phyloP scores from a whole-genome alignment of 192 early-diverging fungal species.

The Rhizophagus sp. region DNA sequence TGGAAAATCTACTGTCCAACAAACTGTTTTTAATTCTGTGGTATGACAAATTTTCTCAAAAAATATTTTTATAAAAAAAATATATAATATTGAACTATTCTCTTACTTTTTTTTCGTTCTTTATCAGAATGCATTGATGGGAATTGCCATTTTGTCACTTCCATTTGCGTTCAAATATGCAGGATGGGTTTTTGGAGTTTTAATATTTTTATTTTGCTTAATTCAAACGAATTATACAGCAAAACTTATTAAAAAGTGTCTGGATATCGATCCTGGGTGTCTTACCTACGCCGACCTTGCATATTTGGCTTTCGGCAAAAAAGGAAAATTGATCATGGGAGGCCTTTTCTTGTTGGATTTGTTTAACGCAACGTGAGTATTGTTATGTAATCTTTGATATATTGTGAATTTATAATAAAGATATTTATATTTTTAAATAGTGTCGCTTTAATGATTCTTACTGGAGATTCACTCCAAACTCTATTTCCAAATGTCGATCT shows the following conservation, averaged over 20 bases:
- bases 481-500: slow-evolving; percentile 36
- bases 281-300: slow-evolving; percentile 46
- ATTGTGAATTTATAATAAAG: background rate
- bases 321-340: background rate
- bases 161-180: slow-evolving; percentile 58
- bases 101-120: background rate
- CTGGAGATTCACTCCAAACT: slow-evolving; percentile 42
- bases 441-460: slow-evolving; percentile 41
- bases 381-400: background rate
- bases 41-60: background rate
- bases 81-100: too few species aligned
- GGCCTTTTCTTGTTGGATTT: slow-evolving; percentile 14
- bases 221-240: slow-evolving; percentile 55
- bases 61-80: too few species aligned
- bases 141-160: slow-evolving; percentile 63
- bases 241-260: slow-evolving; percentile 57
- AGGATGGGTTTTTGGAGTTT: slow-evolving; percentile 61
- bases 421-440: slow-evolving; percentile 24
- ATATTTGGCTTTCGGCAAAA: slow-evolving; percentile 12
- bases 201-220: slow-evolving; percentile 48
- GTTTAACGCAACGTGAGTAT: slow-evolving; percentile 6
- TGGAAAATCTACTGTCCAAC: slow-evolving; percentile 39
- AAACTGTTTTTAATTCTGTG: slow-evolving; percentile 55
- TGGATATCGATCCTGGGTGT: slow-evolving; percentile 26
- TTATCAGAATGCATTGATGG: slow-evolving; percentile 57